Evolutionary conservation across 208 protist genomes (phyloP), one percentile per base, ranked within the genome.

Genomic region (Kentomonas sorsogonicus): DNA sequence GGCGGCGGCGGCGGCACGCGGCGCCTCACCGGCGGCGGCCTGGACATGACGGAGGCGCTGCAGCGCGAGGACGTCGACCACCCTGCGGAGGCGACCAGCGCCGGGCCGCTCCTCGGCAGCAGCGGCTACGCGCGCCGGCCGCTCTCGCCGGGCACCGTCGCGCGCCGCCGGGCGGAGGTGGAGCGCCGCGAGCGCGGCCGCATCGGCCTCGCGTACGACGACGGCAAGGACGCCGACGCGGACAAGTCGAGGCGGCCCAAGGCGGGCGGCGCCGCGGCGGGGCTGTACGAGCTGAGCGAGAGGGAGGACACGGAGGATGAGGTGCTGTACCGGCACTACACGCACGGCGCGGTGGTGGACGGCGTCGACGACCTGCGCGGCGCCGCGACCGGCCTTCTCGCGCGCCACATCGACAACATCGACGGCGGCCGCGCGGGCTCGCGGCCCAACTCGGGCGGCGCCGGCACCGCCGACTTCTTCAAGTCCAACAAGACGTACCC

Each of bases 331-430:
- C 45, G 48, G 15, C 25, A 63, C 3, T 48, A 50, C 11, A 9
- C 23, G 15, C 58, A n/a, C n/a, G 3, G 43, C 34, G 63, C 31
- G 39, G 63, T 64, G 16, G 63, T 69, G 11, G 63, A 69, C 25
- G 63, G 58, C 15, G 63, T 75, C 10, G 53, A 63, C 29, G 69
- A 69, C 52, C 38, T 75, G 38, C 69, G 54, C 10, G 52, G 39
- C 33, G 44, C 53, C 40, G 57, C 62, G 29, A 66, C 63, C 3
- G 53, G 63, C 18, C 29, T 75, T 5, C 50, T 75, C 16, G 40
- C 63, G n/a, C 53, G 69, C 1, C 63, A 68, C 52, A 23, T 70
- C 6, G 33, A 62, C 6, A 30, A 54, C 18, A 38, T 38, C 38
- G 7, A 41, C 7, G 38, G 38, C 11, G 38, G 18, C 13, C 7